Base-by-base conservation (phyloP, 2,329 filamentous ascomycete species). In the Talaromyces sp. region DNA sequence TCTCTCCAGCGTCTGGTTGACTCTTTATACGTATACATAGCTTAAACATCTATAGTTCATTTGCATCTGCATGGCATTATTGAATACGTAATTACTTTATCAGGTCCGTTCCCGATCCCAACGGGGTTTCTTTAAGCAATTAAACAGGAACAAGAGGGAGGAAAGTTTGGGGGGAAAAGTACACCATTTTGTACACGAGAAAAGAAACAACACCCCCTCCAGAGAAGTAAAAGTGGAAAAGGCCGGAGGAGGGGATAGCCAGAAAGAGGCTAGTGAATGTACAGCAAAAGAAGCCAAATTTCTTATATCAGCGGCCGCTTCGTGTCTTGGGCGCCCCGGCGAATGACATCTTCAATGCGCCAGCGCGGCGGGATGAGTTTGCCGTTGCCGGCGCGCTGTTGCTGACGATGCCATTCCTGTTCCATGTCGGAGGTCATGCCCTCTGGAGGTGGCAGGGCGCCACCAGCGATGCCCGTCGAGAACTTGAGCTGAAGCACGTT, bases 401-500 rank as follows among this genome's bases (percentile, higher is more conserved):
- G 78, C 62, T 80, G 75, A 63, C 79, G 77, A 60, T 78, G 79
- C 83, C 87, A 87, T 69, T 90, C 86, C 65, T 83, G 81, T 76
- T 96, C 90, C 73, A 89, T 87, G 72, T 94, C 87, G 9, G 87
- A 83, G 0, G 85, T 84, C 44, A 91, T 82, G 16, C 87, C 89
- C 40, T 90, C 89, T 3, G 88, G 87, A 2, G 94, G 82, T 8
- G 90, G 88, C 56, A 91, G 85, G 42, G 90, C 86, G 61, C 95
- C 95, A 66, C 95, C 95, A 12, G 95, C 94, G 70, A 97, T 87
- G 67, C 95, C 95, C 14, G 91, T 96, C n/a, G 92, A 96, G 79
- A 96, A 97, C 80, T 97, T 98, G 73, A 99, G 84, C 77, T 98
- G 93, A 61, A 99, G 81, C 27, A 96, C 85, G 67, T 96, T 91